Percentiles rank a stretch among this genome's conserved stretches.
These are phyloP conservation scores for Leccinum proliferum DNA, from an alignment of 1,284 basidiomycete genomes.

Conservation along the genomic window DNA sequence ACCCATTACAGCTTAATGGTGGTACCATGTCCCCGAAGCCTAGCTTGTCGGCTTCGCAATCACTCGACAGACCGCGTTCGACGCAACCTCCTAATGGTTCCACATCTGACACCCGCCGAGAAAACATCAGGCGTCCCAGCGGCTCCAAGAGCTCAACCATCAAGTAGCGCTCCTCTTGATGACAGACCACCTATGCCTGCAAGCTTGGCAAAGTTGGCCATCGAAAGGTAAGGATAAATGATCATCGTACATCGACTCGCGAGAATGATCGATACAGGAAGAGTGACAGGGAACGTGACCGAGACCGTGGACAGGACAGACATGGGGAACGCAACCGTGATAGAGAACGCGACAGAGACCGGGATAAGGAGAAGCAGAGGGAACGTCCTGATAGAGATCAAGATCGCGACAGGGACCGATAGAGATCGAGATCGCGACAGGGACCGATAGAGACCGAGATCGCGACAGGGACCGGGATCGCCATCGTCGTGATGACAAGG, in stretches of 20 bases:
- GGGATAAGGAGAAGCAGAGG: conserved; percentile 36
- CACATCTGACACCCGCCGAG: conserved; percentile 22
- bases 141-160: conserved; percentile 51
- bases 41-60: conserved; percentile 18
- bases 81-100: conserved; percentile 34
- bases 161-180: conserved; percentile 20
- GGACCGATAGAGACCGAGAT: conserved; percentile 13
- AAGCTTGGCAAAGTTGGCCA: conserved; percentile 47
- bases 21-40: conserved; percentile 35
- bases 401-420: conserved; percentile 35
- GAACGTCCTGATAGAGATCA: conserved; percentile 38
- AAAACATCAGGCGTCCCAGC: conserved; percentile 41
- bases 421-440: conserved; percentile 32
- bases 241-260: conserved; percentile 22
- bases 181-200: conserved; percentile 26
- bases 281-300: conserved; percentile 40
- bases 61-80: conserved; percentile 38
- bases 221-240: conserved; percentile 53
- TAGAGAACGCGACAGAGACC: conserved; percentile 35
- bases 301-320: conserved; percentile 40
- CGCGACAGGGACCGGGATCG: conserved; percentile 32
- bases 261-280: conserved; percentile 39
- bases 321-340: conserved; percentile 43
- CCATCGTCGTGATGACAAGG: conserved; percentile 33
- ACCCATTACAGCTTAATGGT: conserved; percentile 29